Conservation (phyloP, 108 stramenopile species). For the Ochromonas danica region DNA sequence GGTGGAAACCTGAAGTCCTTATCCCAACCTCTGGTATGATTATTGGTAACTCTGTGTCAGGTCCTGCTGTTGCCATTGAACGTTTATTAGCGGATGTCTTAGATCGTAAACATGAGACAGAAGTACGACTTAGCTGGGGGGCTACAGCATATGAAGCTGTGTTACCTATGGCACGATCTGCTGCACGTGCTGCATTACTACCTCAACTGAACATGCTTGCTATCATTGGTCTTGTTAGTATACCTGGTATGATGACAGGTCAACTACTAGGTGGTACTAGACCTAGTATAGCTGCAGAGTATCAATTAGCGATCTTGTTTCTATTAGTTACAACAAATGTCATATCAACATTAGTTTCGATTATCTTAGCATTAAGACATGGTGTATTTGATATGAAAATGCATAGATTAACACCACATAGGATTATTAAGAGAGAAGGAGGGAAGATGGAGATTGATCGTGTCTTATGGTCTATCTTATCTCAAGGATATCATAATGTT, state of each 20-base stretch:
- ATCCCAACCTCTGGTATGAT: constrained; percentile 83
- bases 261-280: constrained; percentile 78
- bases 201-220: constrained; percentile 64
- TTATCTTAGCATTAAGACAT: constrained; percentile 42
- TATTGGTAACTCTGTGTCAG: constrained; percentile 76
- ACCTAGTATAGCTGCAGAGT: constrained; percentile 73
- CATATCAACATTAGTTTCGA: constrained; percentile 41
- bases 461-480: not conserved
- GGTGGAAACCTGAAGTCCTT: constrained; percentile 74
- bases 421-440: constrained; percentile 26
- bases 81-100: constrained; percentile 58
- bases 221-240: constrained; percentile 68
- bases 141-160: constrained; percentile 61
- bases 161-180: constrained; percentile 54
- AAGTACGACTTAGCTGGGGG: constrained; percentile 64
- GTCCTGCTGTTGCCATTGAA: constrained; percentile 64
- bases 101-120: constrained; percentile 61
- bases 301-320: constrained; percentile 80
- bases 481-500: too few relatives aligned
- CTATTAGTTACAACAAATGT: constrained; percentile 60
- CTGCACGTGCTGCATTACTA: constrained; percentile 56
- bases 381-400: constrained; percentile 39
- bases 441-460: constrained; percentile 1
- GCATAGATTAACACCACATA: constrained; percentile 33
- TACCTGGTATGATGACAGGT: constrained; percentile 93